Base-by-base conservation (phyloP, 768 basidiomycete genomes). In the Mycena latifolia region DNA sequence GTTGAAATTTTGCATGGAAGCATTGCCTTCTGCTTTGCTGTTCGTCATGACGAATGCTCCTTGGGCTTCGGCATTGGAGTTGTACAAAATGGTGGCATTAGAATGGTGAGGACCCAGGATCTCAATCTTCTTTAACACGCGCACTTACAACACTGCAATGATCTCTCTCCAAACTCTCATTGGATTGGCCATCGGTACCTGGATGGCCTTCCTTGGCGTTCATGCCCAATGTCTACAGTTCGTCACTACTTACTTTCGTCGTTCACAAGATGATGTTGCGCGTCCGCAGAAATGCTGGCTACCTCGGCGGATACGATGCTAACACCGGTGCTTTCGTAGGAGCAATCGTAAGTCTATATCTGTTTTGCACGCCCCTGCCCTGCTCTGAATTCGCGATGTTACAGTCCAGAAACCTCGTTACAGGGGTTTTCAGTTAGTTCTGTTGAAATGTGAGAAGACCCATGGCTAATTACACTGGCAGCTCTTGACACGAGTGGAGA, bases 371-470 rank as follows among this genome's bases (percentile, higher is more conserved):
- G 28, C 51, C 31, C 51, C 51, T 52, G 29, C 29, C 29, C 31
- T 52, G 31, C 51, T 52, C 51, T 52, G 51, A 52, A 52, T 52
- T 33, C 51, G 51, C 51, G 51, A 52, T 33, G 51, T n/a, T 52
- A 33, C 51, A 52, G 51, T 3, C 51, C 29, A 52, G 29, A 52
- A 33, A 31, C 17, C 51, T 52, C 9, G 29, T 33, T 52, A 22
- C 14, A 31, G 51, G 51, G 18, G n/a, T 31, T 20, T 52, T 52
- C 29, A 52, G 51, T 52, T 52, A 35, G 51, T 33, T 22, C 51
- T 52, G 51, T 52, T 52, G 51, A 52, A 52, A 31, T 33, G 14
- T 33, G 51, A 25, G 29, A 17, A 33, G 51, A 33, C 51, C 31
- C 51, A 52, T n/a, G 51, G 29, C 31, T 52, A 33, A 52, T 52